These are phyloP conservation scores for Dryadomyces quercivorus DNA, from an alignment of 2,329 filamentous ascomycete species.

Conservation along the genomic window DNA sequence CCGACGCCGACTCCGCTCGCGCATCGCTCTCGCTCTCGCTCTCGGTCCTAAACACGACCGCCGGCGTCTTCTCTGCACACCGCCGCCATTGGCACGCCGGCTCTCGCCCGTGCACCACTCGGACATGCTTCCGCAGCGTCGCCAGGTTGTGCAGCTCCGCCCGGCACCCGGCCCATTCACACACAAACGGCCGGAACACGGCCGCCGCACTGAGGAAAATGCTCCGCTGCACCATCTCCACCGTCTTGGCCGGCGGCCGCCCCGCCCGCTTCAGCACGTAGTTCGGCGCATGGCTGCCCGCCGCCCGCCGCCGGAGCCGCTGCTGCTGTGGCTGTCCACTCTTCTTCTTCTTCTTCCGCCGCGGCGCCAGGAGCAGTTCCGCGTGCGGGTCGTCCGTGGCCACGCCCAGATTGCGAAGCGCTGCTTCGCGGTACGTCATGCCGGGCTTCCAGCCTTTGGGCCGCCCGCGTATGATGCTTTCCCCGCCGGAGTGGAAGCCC, in stretches of 20 bases:
- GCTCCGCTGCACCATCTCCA: constrained; percentile 18
- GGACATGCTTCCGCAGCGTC: constrained; percentile 42
- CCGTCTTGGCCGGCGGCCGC: constrained; percentile 25
- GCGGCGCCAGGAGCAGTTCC: constrained; percentile 4
- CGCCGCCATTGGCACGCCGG: constrained; percentile 26
- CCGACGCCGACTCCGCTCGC: too few relatives aligned
- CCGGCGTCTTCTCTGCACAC: constrained; percentile 19
- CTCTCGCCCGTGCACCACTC: constrained; percentile 30
- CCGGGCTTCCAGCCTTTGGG: constrained; percentile 34
- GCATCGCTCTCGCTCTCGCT: constrained; percentile 12
- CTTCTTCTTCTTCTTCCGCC: neutral
- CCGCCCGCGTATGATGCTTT: constrained; percentile 26
- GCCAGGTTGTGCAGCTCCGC: constrained; percentile 52
- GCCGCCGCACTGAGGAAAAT: constrained; percentile 30
- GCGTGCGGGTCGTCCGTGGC: constrained; percentile 3
- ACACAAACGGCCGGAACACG: constrained; percentile 39
- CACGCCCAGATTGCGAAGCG: constrained; percentile 9
- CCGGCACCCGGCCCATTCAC: constrained; percentile 46
- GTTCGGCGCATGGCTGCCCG: neutral
- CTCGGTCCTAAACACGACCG: constrained; percentile 10
- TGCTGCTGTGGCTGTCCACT: neutral
- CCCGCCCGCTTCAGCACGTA: constrained; percentile 24
- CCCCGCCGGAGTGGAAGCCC: neutral
- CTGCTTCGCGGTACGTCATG: constrained; percentile 17
- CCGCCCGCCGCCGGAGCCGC: neutral